Conservation (phyloP, 2,329 filamentous ascomycete species). For the Epichloe aotearoae region DNA sequence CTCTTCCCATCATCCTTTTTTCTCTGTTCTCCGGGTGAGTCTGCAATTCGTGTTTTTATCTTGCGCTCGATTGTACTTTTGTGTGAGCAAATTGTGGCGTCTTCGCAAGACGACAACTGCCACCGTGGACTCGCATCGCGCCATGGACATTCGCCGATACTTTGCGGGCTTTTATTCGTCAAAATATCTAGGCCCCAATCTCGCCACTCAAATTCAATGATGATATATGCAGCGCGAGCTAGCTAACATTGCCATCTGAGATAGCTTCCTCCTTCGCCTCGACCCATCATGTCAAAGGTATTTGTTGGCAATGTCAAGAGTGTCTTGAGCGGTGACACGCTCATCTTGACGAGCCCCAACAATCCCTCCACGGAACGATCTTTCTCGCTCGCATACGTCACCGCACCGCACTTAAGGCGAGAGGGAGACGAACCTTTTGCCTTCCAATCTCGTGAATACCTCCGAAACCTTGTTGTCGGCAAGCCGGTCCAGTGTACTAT, state of each 20-base stretch:
- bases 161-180: background rate
- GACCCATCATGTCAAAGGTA: constrained; percentile 34
- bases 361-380: constrained; percentile 74
- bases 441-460: constrained; percentile 88
- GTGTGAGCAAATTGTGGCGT: background rate
- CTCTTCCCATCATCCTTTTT: constrained; percentile 1
- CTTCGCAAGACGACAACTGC: background rate
- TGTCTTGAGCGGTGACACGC: constrained; percentile 84
- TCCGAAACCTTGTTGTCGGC: constrained; percentile 72
- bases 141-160: background rate
- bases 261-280: constrained; percentile 9
- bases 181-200: too few species aligned
- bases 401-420: constrained; percentile 71
- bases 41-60: background rate
- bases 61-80: background rate
- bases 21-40: background rate
- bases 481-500: constrained; percentile 77
- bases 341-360: constrained; percentile 69
- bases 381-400: constrained; percentile 84
- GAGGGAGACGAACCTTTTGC: constrained; percentile 86
- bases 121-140: background rate
- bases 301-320: constrained; percentile 75
- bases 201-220: too few species aligned
- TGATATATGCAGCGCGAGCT: background rate
- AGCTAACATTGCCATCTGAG: background rate